Evolutionary conservation across 805 yeast genomes (phyloP).

Genomic region (Debaryomyces prosopidis): DNA sequence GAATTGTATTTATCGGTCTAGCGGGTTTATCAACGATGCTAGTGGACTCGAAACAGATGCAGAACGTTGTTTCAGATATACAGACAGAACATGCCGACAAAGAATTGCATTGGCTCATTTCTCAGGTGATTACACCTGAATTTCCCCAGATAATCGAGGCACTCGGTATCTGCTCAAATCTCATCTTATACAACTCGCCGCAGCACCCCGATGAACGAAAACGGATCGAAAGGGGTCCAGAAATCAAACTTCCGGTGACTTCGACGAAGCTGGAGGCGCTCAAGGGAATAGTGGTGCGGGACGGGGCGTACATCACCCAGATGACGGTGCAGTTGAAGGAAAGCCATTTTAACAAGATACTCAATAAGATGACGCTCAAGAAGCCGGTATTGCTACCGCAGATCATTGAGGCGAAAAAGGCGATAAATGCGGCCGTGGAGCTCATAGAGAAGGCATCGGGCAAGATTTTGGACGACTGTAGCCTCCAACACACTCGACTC

Average conservation of each 20-base stretch:
- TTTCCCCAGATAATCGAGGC: constrained; percentile 38
- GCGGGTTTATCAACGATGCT: too few relatives aligned
- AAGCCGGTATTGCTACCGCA: constrained; percentile 43
- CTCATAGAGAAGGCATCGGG: constrained; percentile 18
- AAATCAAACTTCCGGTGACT: constrained; percentile 57
- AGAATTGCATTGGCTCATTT: constrained; percentile 36
- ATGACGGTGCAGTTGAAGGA: constrained; percentile 46
- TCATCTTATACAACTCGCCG: constrained; percentile 34
- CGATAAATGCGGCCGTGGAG: constrained; percentile 36
- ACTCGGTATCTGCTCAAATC: constrained; percentile 35
- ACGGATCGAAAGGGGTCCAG: constrained; percentile 34
- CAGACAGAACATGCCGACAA: constrained; percentile 18
- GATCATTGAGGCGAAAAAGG: constrained; percentile 45
- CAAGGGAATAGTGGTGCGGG: constrained; percentile 61
- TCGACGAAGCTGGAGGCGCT: constrained; percentile 54
- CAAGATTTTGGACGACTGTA: constrained; percentile 9
- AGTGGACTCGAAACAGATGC: neutral
- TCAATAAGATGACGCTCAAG: constrained; percentile 28
- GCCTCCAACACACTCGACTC: constrained; percentile 14
- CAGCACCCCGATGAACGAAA: constrained; percentile 29
- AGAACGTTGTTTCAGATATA: constrained; percentile 3
- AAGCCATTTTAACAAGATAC: constrained; percentile 35
- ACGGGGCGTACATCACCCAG: constrained; percentile 52
- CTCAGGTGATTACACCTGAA: constrained; percentile 24
- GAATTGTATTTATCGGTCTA: too few relatives aligned